Evolutionary conservation across 345 rosid genomes (phyloP).

Genomic region (Pistacia atlantica): DNA sequence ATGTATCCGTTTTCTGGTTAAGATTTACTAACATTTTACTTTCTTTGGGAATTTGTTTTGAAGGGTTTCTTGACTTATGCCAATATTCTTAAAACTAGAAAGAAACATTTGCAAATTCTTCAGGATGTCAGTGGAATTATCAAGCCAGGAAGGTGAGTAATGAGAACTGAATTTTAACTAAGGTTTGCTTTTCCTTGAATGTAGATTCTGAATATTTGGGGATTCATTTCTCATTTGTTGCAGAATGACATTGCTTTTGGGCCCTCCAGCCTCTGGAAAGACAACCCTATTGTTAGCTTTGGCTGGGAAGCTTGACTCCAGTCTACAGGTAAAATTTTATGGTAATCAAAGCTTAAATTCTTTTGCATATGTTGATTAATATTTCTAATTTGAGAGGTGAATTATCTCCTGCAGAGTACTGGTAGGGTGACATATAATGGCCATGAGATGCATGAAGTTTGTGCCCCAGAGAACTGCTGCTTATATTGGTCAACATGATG

Average conservation of each 20-base stretch:
- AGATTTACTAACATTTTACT: too few relatives aligned
- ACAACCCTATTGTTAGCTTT: slow-evolving; percentile 75
- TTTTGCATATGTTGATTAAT: slow-evolving; percentile 18
- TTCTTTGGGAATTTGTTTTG: not conserved
- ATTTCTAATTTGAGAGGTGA: not conserved
- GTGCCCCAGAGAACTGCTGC: slow-evolving; percentile 54
- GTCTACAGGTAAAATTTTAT: slow-evolving; percentile 47
- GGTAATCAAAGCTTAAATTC: not conserved
- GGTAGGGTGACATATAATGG: slow-evolving; percentile 58
- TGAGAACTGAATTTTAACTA: not conserved
- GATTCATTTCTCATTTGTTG: not conserved
- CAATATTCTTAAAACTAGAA: slow-evolving; percentile 49
- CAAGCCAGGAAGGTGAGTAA: slow-evolving; percentile 66
- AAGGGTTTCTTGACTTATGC: slow-evolving; percentile 37
- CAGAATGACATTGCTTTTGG: slow-evolving; percentile 57
- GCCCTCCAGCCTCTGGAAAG: slow-evolving; percentile 90
- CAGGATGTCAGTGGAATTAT: slow-evolving; percentile 67
- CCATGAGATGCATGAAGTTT: slow-evolving; percentile 48
- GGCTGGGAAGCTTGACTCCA: slow-evolving; percentile 55
- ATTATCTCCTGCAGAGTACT: slow-evolving; percentile 25
- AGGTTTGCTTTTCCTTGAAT: too few relatives aligned
- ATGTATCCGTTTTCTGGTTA: too few relatives aligned
- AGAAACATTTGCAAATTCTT: slow-evolving; percentile 60
- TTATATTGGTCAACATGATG: slow-evolving; percentile 77
- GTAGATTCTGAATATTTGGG: not conserved